Percentiles rank a stretch among this genome's conserved stretches.
Conservation (phyloP, 768 basidiomycete genomes). For the Lactarius trivialis region DNA sequence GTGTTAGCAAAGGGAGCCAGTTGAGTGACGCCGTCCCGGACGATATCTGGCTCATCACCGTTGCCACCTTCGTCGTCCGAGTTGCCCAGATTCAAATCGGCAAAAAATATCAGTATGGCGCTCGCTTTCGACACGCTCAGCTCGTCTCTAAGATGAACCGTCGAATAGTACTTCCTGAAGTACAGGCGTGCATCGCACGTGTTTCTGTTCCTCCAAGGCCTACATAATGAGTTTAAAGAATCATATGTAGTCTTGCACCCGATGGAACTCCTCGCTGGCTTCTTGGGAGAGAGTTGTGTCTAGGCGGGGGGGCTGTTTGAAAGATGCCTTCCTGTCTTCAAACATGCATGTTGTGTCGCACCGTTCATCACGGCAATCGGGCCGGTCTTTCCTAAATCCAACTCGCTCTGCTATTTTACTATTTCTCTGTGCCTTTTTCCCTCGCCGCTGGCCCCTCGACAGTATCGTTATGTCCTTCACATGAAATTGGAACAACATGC, state of each 20-base stretch:
- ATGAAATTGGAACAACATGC: too few species aligned
- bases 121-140: conserved; percentile 58
- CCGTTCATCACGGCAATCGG: neutral
- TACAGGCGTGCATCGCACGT: conserved; percentile 39
- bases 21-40: conserved; percentile 42
- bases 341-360: conserved; percentile 4
- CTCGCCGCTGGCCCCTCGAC: too few species aligned
- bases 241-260: neutral
- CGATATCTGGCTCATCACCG: conserved; percentile 36
- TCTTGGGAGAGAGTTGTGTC: conserved; percentile 16
- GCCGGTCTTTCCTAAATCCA: neutral
- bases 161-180: neutral
- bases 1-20: conserved; percentile 42
- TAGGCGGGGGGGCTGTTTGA: conserved; percentile 20
- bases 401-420: too few species aligned
- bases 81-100: conserved; percentile 54
- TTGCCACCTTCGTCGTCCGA: conserved; percentile 59
- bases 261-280: conserved; percentile 17
- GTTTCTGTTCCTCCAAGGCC: conserved; percentile 80
- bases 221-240: conserved; percentile 26
- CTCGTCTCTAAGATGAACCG: conserved; percentile 53
- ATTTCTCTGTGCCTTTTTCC: too few species aligned
- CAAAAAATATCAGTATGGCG: conserved; percentile 49
- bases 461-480: too few species aligned
- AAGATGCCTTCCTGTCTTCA: conserved; percentile 19